These are phyloP conservation scores for Leucogyrophana mollusca DNA, from an alignment of 768 basidiomycete genomes.

Conservation along the genomic window DNA sequence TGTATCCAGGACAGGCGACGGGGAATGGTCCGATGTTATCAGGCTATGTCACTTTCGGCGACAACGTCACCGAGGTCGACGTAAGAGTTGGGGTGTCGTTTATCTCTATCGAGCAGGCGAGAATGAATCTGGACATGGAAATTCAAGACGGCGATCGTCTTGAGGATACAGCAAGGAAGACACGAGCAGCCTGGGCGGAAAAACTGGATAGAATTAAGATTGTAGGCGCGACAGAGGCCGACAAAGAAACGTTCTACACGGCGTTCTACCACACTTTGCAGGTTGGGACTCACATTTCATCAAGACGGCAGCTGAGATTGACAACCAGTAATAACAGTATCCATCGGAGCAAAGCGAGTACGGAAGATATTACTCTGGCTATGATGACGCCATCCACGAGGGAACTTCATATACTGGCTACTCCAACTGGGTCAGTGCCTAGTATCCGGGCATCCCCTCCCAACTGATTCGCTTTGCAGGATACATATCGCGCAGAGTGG, in stretches of 20 bases:
- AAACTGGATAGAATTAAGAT: conserved; percentile 53
- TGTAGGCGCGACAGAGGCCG: conserved; percentile 45
- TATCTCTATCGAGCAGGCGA: conserved; percentile 68
- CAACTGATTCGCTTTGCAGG: conserved; percentile 39
- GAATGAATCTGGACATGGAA: conserved; percentile 48
- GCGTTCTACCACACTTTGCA: conserved; percentile 63
- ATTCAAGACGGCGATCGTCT: conserved; percentile 45
- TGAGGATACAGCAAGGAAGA: conserved; percentile 48
- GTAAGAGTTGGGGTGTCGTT: conserved; percentile 72
- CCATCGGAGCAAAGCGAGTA: conserved; percentile 74
- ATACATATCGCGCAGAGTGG: conserved; percentile 79
- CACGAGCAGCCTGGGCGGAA: conserved; percentile 55
- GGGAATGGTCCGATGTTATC: conserved; percentile 46
- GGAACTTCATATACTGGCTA: conserved; percentile 82
- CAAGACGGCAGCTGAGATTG: background rate
- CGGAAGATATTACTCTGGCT: conserved; percentile 72
- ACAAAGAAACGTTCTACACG: conserved; percentile 56
- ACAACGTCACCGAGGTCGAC: conserved; percentile 35
- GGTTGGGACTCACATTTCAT: conserved; percentile 29
- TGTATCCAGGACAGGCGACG: conserved; percentile 23
- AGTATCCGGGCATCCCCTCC: background rate
- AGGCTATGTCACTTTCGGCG: conserved; percentile 50
- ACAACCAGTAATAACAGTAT: conserved; percentile 44
- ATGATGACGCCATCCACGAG: conserved; percentile 62
- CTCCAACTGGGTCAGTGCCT: conserved; percentile 63